Conservation (phyloP, 2,329 filamentous ascomycete genomes). For the Pseudogymnoascus sp. region DNA sequence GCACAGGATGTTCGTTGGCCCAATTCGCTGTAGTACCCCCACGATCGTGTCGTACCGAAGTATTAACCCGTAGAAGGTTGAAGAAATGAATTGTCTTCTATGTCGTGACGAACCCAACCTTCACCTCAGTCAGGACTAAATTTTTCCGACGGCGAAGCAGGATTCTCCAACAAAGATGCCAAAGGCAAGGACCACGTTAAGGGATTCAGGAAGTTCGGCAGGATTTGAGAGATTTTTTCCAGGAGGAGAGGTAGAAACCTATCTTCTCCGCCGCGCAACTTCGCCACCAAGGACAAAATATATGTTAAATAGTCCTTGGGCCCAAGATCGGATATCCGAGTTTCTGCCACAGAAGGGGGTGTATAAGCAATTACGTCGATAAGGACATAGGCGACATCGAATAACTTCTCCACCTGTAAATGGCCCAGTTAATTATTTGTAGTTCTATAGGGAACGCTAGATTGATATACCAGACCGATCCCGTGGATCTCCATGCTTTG, state of each 20-base stretch:
- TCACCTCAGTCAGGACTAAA: not conserved
- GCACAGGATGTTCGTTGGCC: not conserved
- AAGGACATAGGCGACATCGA: not conserved
- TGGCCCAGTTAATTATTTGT: not conserved
- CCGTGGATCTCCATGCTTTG: slow-evolving; percentile 39
- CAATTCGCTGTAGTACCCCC: not conserved
- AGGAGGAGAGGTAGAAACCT: not conserved
- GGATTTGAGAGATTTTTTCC: not conserved
- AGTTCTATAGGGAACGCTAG: not conserved
- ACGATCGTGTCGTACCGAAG: not conserved
- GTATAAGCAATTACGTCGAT: slow-evolving; percentile 3
- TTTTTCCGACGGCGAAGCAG: not conserved
- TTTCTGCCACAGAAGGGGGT: not conserved
- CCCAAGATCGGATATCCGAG: not conserved
- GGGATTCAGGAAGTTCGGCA: not conserved
- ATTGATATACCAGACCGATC: slow-evolving; percentile 28
- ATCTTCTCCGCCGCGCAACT: slow-evolving; percentile 1
- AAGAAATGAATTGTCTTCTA: not conserved
- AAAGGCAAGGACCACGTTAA: not conserved
- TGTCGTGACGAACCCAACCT: not conserved
- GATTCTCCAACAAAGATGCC: not conserved
- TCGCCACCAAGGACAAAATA: not conserved
- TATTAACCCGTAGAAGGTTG: not conserved
- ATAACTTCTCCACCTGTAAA: not conserved
- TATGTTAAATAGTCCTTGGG: not conserved